Base-by-base conservation (phyloP, 495 filamentous ascomycete species). In the Barbatosphaeria neglecta region DNA sequence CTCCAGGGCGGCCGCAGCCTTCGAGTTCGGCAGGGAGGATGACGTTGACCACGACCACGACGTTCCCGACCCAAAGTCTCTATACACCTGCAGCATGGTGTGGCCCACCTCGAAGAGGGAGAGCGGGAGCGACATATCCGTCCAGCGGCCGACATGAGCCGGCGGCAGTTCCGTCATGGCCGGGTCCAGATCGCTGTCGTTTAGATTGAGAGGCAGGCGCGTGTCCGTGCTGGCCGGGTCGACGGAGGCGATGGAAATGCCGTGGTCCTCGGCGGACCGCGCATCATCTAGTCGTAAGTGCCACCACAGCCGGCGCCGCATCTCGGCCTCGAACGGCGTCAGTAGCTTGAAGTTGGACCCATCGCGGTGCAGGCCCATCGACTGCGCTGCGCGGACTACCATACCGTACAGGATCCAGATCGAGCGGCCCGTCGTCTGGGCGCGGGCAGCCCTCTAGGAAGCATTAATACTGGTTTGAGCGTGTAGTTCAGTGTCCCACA, bases 261-360 rank as follows among this genome's bases (percentile, higher is more conserved):
- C 77, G 40, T 75, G 65, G 28, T 78, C 65, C 42, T 77, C 75
- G 10, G 66, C 64, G 0, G 72, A 59, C 19, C 75, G 65, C 7
- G 60, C 61, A 48, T 83, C 81, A 0, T 80, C 59, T 6, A 69
- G 60, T 35, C 67, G 64, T 4, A 82, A 55, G 46, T 79, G 73
- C 76, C 77, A 82, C 80, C 80, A 84, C 1, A 81, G 60, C 13
- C 79, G 67, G 39, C 78, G 57, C 9, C 80, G 64, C 56, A 77
- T 68, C 51, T 84, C 80, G 2, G 70, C 22, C 20, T 39, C 45
- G 37, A 46, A 46, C 2, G 45, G 45, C 3, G 45, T 16, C 6
- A 84, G n/a, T n/a, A n/a, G 77, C n/a, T 41, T 35, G 3, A 51
- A 23, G 37, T 47, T 49, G 11, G 62, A 66, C 31, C 68, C 71